Percentiles rank a stretch among this genome's conserved stretches.
phyloP scores from a whole-genome alignment of 164 flowering plant genomes.

The Vitis rupestris region DNA sequence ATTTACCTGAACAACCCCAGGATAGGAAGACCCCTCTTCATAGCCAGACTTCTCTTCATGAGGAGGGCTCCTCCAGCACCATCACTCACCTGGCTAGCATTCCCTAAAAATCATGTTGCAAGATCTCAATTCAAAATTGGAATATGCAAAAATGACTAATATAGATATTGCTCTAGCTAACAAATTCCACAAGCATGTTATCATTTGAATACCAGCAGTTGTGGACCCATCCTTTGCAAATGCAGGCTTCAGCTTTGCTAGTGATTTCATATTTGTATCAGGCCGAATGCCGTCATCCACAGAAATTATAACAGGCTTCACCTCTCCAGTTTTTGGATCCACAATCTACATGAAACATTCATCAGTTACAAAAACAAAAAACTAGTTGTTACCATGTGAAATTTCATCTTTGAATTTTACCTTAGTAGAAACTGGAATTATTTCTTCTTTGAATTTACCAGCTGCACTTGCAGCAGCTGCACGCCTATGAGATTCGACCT shows the following conservation, averaged over 20 bases:
- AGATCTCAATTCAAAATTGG: neutral
- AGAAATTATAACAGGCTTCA: constrained; percentile 45
- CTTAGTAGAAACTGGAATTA: constrained; percentile 64
- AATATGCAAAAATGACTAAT: neutral
- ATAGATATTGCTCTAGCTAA: neutral
- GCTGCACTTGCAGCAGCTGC: constrained; percentile 64
- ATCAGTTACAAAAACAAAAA: constrained; percentile 3
- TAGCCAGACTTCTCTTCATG: constrained; percentile 67
- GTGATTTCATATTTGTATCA: constrained; percentile 36
- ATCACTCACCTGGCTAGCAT: constrained; percentile 74
- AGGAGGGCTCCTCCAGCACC: constrained; percentile 80
- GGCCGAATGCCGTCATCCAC: constrained; percentile 74
- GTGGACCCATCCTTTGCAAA: constrained; percentile 64
- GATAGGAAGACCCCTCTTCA: constrained; percentile 65
- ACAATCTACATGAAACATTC: constrained; percentile 37
- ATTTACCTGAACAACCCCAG: constrained; percentile 68
- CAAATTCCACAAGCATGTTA: neutral
- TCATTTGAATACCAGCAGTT: constrained; percentile 55
- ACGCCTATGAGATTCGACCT: constrained; percentile 60
- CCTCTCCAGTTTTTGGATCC: constrained; percentile 60
- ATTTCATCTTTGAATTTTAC: constrained; percentile 73
- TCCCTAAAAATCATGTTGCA: constrained; percentile 33
- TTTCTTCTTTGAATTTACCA: constrained; percentile 72
- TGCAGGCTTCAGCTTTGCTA: constrained; percentile 66
- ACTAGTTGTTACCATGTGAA: neutral